Evolutionary conservation across 2,329 filamentous ascomycete genomes (phyloP), one percentile per base, ranked within the genome.

Genomic region (Drechslerella dactyloides): DNA sequence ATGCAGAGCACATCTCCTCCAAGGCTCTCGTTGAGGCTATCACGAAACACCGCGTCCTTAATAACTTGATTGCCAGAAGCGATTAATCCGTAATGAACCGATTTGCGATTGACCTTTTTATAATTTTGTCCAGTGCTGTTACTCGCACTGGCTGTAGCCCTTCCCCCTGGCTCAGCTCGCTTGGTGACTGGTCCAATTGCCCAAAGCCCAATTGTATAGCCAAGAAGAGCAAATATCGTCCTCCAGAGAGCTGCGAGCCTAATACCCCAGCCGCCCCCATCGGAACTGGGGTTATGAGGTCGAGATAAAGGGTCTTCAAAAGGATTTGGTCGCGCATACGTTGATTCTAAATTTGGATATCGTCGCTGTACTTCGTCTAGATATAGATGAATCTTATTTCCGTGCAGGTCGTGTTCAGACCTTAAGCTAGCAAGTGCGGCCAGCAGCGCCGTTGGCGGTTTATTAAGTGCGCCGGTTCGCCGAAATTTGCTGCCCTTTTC

Each of bases 21-120:
- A 21, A 17, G 54, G 24, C 13, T 48, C 35, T 23, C 19, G 56
- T 55, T n/a, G n/a, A 77, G 65, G 1, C 48, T 46, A 0, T 76
- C 70, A 13, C 76, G 73, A 19, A 73, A 37, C 8, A 1, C 15
- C 0, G 75, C 74, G 24, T 75, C 59, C 42, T 77, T 75, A 23
- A 78, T 74, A 3, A 77, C 74, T 10, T 27, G 17, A 15, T 51
- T 42, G 17, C 46, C 46, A 4, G 46, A 51, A 2, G 46, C 46
- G 17, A 51, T 27, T 27, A 51, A 51, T 2, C 46, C 46, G 19
- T 23, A 51, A 23, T 51, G 46, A 51, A 51, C 46, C 17, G 5
- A 6, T 13, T 2, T 3, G n/a, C n/a, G 5, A 4, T 13, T 42
- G 11, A 4, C 37, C n/a, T 42, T 42, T 13, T 17, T 42, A 4